Percentiles rank a stretch among this genome's conserved stretches.
Conservation (phyloP, 257 asterid species). For the Vinca minor region DNA sequence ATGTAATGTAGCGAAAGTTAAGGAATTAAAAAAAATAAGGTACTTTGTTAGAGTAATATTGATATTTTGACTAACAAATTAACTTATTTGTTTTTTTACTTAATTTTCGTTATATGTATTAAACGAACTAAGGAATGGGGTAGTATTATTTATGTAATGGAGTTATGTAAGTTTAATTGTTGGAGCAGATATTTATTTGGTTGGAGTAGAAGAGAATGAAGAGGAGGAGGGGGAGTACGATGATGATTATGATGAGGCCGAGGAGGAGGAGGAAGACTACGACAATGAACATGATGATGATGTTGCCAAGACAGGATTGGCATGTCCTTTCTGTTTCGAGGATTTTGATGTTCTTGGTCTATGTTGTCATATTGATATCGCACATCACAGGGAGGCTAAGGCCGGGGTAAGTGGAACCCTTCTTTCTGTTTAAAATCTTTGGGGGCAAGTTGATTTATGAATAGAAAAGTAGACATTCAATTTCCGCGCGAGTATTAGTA, state of each 20-base stretch:
- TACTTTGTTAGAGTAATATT: too few species aligned
- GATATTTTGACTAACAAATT: too few species aligned
- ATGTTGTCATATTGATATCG: constrained; percentile 89
- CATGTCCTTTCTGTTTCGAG: constrained; percentile 81
- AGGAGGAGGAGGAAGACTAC: constrained; percentile 15
- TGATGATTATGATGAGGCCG: constrained; percentile 28
- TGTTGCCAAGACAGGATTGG: constrained; percentile 51
- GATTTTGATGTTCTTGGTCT: constrained; percentile 79
- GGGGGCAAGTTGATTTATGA: too few species aligned
- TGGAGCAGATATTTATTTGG: constrained; percentile 36
- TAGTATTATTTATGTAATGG: neutral
- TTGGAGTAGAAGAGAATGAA: constrained; percentile 47
- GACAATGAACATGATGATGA: constrained; percentile 18
- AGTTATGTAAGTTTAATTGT: constrained; percentile 5
- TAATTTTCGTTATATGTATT: too few species aligned
- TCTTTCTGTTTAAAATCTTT: neutral
- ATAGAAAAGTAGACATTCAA: too few species aligned
- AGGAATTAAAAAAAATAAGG: too few species aligned
- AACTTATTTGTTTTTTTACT: too few species aligned
- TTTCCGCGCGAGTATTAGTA: too few species aligned
- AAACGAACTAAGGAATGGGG: too few species aligned
- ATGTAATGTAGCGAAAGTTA: too few species aligned
- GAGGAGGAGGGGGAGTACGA: constrained; percentile 51
- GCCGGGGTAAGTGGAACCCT: constrained; percentile 62
- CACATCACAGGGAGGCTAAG: constrained; percentile 71